phyloP scores from a whole-genome alignment of 441 rosid genomes.

The Populus hybrid region DNA sequence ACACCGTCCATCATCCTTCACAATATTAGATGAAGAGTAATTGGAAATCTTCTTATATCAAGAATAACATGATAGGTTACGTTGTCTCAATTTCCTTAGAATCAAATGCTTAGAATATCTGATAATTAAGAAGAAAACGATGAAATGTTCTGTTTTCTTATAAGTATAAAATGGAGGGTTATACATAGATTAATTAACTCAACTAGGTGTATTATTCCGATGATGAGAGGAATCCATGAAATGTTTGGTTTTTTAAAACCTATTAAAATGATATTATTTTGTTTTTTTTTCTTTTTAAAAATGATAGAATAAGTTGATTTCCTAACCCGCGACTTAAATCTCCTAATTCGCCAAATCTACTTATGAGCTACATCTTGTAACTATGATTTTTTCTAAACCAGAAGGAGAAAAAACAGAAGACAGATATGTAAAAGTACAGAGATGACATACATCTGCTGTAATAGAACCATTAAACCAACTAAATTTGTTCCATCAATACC shows the following conservation, averaged over 20 bases:
- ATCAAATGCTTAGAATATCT: neutral
- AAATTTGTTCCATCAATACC: constrained; percentile 4
- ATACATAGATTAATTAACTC: neutral
- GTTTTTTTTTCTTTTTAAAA: too few relatives aligned
- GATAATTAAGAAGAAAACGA: neutral
- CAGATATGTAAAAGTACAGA: too few relatives aligned
- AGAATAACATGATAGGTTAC: too few relatives aligned
- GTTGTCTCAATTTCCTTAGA: neutral
- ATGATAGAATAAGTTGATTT: too few relatives aligned
- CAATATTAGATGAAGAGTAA: neutral
- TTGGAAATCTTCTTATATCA: neutral
- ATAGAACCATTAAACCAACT: constrained; percentile 18
- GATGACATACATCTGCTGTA: neutral
- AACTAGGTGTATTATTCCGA: neutral
- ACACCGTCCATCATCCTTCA: neutral
- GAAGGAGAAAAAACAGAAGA: too few relatives aligned
- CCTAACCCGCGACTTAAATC: too few relatives aligned
- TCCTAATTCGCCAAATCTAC: neutral
- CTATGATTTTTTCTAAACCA: neutral
- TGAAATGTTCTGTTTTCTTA: neutral
- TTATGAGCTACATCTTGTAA: neutral
- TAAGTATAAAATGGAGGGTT: neutral
- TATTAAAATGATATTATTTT: too few relatives aligned
- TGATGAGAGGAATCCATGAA: neutral
- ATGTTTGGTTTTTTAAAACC: too few relatives aligned